phyloP scores from a whole-genome alignment of 2,329 filamentous ascomycete genomes.

The Sphaceloma murrayae region DNA sequence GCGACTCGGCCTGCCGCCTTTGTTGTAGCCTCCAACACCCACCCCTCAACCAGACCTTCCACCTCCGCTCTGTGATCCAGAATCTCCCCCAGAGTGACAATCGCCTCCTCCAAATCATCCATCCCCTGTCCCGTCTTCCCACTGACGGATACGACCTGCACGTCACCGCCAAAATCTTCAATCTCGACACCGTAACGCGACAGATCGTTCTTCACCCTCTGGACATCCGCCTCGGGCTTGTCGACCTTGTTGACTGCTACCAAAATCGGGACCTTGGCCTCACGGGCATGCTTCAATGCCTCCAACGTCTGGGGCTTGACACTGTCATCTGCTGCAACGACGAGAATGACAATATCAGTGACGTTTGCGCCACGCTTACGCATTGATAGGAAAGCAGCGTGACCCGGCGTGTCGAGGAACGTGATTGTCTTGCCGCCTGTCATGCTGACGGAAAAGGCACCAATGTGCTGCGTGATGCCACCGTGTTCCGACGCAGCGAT shows the following conservation, averaged over 20 bases:
- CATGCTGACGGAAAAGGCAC: slow-evolving; percentile 87
- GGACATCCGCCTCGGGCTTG: slow-evolving; percentile 69
- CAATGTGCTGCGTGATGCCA: slow-evolving; percentile 97
- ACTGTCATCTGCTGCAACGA: slow-evolving; percentile 93
- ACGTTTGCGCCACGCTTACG: slow-evolving; percentile 89
- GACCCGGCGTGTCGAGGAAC: slow-evolving; percentile 92
- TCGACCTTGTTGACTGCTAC: slow-evolving; percentile 98
- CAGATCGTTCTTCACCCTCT: slow-evolving; percentile 81
- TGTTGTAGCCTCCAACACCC: slow-evolving; percentile 84
- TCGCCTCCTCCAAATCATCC: slow-evolving; percentile 82
- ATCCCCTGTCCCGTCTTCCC: slow-evolving; percentile 92
- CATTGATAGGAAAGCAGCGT: slow-evolving; percentile 94
- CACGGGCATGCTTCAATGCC: slow-evolving; percentile 84
- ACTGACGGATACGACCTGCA: slow-evolving; percentile 82
- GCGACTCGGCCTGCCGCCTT: slow-evolving; percentile 78
- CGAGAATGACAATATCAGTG: slow-evolving; percentile 91
- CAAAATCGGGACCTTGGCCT: slow-evolving; percentile 84
- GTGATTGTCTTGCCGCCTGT: slow-evolving; percentile 79
- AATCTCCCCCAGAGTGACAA: slow-evolving; percentile 75
- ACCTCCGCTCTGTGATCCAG: slow-evolving; percentile 77
- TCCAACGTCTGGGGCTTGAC: slow-evolving; percentile 96
- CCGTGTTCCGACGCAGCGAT: slow-evolving; percentile 87
- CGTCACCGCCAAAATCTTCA: slow-evolving; percentile 90
- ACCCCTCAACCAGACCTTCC: slow-evolving; percentile 74
- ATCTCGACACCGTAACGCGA: slow-evolving; percentile 76